Evolutionary conservation across 495 filamentous ascomycete species (phyloP), one percentile per base, ranked within the genome.

Genomic region (Diplogelasinospora grovesii): DNA sequence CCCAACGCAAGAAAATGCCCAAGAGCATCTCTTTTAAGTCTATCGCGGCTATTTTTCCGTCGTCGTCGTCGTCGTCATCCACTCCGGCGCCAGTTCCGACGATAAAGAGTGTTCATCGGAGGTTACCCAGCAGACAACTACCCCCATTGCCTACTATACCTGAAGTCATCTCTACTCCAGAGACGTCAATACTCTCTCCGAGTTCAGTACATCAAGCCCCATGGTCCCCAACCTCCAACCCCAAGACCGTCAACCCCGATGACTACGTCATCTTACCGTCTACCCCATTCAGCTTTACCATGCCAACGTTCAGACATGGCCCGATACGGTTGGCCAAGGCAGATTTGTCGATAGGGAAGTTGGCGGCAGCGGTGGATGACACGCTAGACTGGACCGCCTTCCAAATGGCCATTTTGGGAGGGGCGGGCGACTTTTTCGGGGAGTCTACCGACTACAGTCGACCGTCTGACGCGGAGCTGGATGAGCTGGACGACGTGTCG

Each of bases 371-470:
- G n/a, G 53, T 57, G 5, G 68, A 70, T 36, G 64, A 70, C 19
- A 62, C 56, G 19, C 53, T 77, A 6, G 72, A 77, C 55, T 75
- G 69, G 72, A 74, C 70, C 14, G 72, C 72, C 8, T 75, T 74
- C 47, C 72, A 77, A 49, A 74, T 75, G 58, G 71, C 73, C 7
- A 74, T 75, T 31, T 54, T 65, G 0, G 70, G 72, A 18, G 69
- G 65, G 5, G 62, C 62, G 11, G 67, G 66, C 22, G 66, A 68
- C 44, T 64, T 62, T 41, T 57, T 70, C 39, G 53, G 54, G 28
- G 66, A 71, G 25, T 49, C 55, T 11, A 65, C 64, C 39, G 67
- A 74, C 42, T 59, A 43, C 25, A 56, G 63, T 13, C 57, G 51
- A 16, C 52, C 52, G 22, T 55, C 52, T 10, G 59, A 58, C 3